Evolutionary conservation across 257 asterid species (phyloP).

Genomic region (Nicotiana otophora): DNA sequence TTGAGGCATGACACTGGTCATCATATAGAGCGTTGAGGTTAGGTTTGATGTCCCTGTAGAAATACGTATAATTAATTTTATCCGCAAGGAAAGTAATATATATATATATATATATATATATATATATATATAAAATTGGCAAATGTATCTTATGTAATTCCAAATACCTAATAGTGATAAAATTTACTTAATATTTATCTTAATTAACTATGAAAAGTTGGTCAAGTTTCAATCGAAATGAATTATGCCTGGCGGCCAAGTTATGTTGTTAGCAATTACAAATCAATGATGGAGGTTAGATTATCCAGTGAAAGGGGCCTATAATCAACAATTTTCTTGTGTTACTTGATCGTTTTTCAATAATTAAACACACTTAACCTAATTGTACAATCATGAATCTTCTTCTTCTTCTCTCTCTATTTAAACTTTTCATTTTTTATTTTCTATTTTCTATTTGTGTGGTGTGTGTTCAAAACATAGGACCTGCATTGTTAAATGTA

Average conservation of each 20-base stretch:
- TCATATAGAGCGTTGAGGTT: constrained; percentile 6
- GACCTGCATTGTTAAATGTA: neutral
- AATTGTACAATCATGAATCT: neutral
- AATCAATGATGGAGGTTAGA: constrained; percentile 4
- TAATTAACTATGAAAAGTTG: neutral
- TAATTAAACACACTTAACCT: neutral
- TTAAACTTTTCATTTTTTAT: neutral
- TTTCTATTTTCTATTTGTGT: neutral
- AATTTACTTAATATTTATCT: neutral
- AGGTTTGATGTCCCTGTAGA: constrained; percentile 15
- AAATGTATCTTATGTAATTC: neutral
- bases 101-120: too few species aligned
- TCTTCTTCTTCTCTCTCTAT: neutral
- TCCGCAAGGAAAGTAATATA: neutral
- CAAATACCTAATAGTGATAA: neutral
- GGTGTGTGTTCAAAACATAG: neutral
- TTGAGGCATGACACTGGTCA: constrained; percentile 6
- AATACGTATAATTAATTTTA: neutral
- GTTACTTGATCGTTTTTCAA: neutral
- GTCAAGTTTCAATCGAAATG: neutral
- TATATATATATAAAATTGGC: too few species aligned
- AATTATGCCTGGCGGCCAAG: neutral
- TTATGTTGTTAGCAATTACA: neutral
- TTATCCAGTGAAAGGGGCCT: neutral
- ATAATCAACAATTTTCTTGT: neutral